Conservation (phyloP, 352 stramenopile species). For the Thalassiosira mediterranea region DNA sequence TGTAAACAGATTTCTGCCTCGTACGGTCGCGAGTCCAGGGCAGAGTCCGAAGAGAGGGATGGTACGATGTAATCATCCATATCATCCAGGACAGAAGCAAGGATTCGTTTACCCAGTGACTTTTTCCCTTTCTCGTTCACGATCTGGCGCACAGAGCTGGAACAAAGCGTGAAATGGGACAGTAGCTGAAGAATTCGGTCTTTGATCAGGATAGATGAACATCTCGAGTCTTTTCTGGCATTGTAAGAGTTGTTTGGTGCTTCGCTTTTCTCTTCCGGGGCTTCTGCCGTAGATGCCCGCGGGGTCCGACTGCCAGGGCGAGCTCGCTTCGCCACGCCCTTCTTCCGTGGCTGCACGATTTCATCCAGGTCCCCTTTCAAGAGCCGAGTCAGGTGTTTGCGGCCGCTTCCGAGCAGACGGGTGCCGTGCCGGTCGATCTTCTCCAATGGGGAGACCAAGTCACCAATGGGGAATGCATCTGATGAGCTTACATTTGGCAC, state of each 20-base stretch:
- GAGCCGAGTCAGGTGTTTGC: constrained; percentile 27
- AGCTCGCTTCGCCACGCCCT: not conserved
- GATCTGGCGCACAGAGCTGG: constrained; percentile 31
- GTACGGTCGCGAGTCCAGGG: not conserved
- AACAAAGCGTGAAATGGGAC: constrained; percentile 35
- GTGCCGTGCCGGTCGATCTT: constrained; percentile 1
- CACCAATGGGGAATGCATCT: constrained; percentile 12
- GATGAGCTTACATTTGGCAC: constrained; percentile 7
- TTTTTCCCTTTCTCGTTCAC: constrained; percentile 10
- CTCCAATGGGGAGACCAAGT: constrained; percentile 48
- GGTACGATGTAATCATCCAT: constrained; percentile 43
- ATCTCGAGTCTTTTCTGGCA: not conserved
- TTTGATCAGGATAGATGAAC: constrained; percentile 45
- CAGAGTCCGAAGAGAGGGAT: constrained; percentile 14
- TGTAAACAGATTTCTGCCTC: constrained; percentile 24
- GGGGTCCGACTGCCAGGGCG: not conserved
- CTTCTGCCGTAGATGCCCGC: not conserved
- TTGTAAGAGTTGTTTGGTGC: not conserved
- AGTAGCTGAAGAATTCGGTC: constrained; percentile 36
- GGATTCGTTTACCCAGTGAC: constrained; percentile 38
- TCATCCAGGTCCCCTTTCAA: constrained; percentile 6
- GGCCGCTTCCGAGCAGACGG: constrained; percentile 31
- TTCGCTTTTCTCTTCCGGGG: constrained; percentile 2
- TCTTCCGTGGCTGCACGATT: constrained; percentile 7
- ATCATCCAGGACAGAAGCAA: constrained; percentile 37